Conservation (phyloP, 164 flowering plant species). For the Houttuynia cordata region DNA sequence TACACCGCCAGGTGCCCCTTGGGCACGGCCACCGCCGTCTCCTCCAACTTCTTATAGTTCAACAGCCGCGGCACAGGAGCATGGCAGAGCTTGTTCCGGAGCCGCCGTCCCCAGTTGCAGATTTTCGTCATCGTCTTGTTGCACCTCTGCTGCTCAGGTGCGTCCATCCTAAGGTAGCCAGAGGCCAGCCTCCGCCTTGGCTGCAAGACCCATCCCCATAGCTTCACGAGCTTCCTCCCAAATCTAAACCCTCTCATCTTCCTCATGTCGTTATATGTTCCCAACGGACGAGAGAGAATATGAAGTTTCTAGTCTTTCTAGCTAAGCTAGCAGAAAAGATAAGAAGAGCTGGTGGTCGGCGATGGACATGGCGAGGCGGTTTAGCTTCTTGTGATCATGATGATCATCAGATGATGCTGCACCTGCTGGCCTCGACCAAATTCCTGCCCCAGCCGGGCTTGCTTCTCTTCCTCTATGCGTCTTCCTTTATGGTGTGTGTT, state of each 20-base stretch:
- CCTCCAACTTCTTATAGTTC: conserved; percentile 20
- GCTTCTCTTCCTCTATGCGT: too few species aligned
- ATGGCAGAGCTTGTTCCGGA: conserved; percentile 19
- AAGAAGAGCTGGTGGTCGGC: conserved; percentile 60
- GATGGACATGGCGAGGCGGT: conserved; percentile 37
- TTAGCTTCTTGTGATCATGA: too few species aligned
- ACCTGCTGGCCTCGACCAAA: too few species aligned
- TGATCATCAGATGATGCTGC: too few species aligned
- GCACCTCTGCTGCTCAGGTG: conserved; percentile 1
- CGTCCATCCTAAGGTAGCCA: conserved; percentile 10
- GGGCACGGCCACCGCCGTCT: conserved; percentile 32
- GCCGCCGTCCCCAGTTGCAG: conserved; percentile 31
- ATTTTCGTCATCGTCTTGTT: conserved; percentile 28
- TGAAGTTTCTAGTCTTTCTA: too few species aligned
- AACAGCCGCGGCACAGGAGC: conserved; percentile 4
- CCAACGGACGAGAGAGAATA: not conserved
- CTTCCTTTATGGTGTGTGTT: too few species aligned
- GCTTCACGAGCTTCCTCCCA: conserved; percentile 22
- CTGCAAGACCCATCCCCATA: conserved; percentile 24
- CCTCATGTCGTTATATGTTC: conserved; percentile 17
- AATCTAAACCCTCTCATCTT: conserved; percentile 45
- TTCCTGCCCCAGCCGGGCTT: too few species aligned
- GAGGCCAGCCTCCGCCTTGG: conserved; percentile 5
- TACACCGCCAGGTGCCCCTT: conserved; percentile 83
- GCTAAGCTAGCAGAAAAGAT: conserved; percentile 2